These are phyloP conservation scores for Periconia macrospinosa DNA, from an alignment of 2,329 filamentous ascomycete genomes.

Conservation along the genomic window DNA sequence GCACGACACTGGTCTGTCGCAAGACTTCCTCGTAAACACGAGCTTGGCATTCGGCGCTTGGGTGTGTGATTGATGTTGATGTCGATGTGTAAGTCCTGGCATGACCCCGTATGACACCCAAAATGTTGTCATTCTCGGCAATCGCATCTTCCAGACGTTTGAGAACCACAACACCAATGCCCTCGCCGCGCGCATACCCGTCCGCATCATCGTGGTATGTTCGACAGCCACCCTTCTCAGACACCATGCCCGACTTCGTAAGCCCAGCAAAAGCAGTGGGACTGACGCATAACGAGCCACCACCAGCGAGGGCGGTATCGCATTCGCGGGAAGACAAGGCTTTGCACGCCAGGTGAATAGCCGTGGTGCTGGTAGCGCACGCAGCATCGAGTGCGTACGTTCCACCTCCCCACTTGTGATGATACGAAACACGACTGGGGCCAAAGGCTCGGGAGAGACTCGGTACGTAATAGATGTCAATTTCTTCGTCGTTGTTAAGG, in stretches of 20 bases:
- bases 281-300: slow-evolving; percentile 9
- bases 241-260: slow-evolving; percentile 15
- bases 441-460: slow-evolving; percentile 55
- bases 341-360: slow-evolving; percentile 22
- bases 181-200: slow-evolving; percentile 38
- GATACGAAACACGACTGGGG: slow-evolving; percentile 44
- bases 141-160: slow-evolving; percentile 35
- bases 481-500: not conserved
- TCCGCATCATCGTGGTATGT: slow-evolving; percentile 31
- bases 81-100: slow-evolving; percentile 45
- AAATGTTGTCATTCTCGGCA: slow-evolving; percentile 39
- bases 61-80: slow-evolving; percentile 22
- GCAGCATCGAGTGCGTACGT: slow-evolving; percentile 41
- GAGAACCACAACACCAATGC: slow-evolving; percentile 25
- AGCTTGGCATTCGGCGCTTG: slow-evolving; percentile 15
- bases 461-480: slow-evolving; percentile 50
- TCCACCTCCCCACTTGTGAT: slow-evolving; percentile 39
- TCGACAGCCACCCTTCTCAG: slow-evolving; percentile 19
- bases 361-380: slow-evolving; percentile 32
- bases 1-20: slow-evolving; percentile 36
- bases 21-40: slow-evolving; percentile 16
- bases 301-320: slow-evolving; percentile 15
- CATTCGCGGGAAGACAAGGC: slow-evolving; percentile 24
- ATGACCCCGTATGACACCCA: slow-evolving; percentile 30
- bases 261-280: slow-evolving; percentile 47